Percentiles rank a stretch among this genome's conserved stretches.
These are phyloP conservation scores for Dictyostelium intermedium DNA, from an alignment of 78 protist species.

Conservation along the genomic window DNA sequence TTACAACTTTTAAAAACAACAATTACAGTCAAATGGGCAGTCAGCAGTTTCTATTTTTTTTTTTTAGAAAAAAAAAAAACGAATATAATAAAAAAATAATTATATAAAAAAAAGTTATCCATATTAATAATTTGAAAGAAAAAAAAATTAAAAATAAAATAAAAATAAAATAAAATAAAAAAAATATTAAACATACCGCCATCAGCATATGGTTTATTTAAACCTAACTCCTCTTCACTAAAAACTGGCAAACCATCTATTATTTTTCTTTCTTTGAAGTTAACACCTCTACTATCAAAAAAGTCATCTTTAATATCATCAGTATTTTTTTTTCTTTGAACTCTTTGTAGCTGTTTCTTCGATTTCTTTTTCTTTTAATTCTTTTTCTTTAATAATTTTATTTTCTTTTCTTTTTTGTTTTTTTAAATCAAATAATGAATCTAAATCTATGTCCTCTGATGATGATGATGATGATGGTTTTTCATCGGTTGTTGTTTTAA, in stretches of 20 bases:
- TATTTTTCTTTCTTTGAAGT: slow-evolving; percentile 51
- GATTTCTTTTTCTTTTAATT: neutral
- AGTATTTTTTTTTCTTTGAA: neutral
- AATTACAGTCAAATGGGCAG: slow-evolving; percentile 68
- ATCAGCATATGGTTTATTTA: slow-evolving; percentile 1
- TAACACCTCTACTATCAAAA: slow-evolving; percentile 66
- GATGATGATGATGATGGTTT: neutral
- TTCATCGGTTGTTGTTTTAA: neutral
- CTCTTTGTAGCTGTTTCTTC: neutral
- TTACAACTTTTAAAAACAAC: slow-evolving; percentile 4
- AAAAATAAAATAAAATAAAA: too few species aligned
- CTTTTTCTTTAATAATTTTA: neutral
- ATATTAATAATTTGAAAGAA: too few species aligned
- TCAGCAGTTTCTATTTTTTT: neutral
- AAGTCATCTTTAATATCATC: slow-evolving; percentile 31
- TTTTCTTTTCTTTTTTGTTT: slow-evolving; percentile 18
- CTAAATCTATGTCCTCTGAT: slow-evolving; percentile 24
- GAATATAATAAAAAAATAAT: too few species aligned
- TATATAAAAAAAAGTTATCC: too few species aligned
- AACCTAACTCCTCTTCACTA: slow-evolving; percentile 67
- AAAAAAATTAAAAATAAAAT: neutral
- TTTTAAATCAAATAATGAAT: slow-evolving; percentile 30
- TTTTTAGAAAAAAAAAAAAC: too few species aligned
- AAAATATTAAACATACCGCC: slow-evolving; percentile 1
- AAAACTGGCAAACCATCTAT: slow-evolving; percentile 63